Conservation (phyloP, 1,284 basidiomycete species). For the Wallemia ichthyophaga region DNA sequence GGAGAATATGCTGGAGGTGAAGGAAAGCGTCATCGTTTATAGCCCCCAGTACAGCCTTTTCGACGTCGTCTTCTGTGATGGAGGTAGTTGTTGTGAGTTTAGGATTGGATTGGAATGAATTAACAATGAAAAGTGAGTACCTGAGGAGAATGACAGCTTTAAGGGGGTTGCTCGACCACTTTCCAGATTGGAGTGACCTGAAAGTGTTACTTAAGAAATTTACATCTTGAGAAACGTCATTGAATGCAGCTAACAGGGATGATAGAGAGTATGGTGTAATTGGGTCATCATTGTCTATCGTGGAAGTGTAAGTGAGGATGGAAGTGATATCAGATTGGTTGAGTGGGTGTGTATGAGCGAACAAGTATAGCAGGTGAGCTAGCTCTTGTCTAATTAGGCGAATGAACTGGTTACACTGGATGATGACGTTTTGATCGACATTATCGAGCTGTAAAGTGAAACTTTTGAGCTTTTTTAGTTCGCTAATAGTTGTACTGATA, state of each 20-base stretch:
- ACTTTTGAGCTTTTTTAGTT: slow-evolving; percentile 25
- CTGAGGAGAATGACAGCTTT: not conserved
- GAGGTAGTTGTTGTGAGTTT: slow-evolving; percentile 4
- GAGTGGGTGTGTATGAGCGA: slow-evolving; percentile 33
- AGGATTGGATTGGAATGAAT: slow-evolving; percentile 14
- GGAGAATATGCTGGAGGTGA: slow-evolving; percentile 17
- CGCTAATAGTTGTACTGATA: not conserved
- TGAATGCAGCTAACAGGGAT: slow-evolving; percentile 33
- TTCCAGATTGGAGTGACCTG: slow-evolving; percentile 9
- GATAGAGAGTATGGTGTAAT: slow-evolving; percentile 42
- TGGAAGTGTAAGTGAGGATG: slow-evolving; percentile 31
- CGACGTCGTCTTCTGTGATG: slow-evolving; percentile 7
- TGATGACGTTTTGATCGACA: slow-evolving; percentile 32
- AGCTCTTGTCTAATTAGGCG: slow-evolving; percentile 37
- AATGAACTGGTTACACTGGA: slow-evolving; percentile 34
- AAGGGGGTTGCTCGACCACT: slow-evolving; percentile 6
- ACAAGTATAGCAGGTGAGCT: slow-evolving; percentile 27
- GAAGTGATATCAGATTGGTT: slow-evolving; percentile 27
- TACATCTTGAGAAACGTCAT: slow-evolving; percentile 23
- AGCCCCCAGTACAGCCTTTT: slow-evolving; percentile 2
- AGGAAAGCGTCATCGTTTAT: slow-evolving; percentile 1
- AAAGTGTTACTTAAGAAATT: slow-evolving; percentile 6
- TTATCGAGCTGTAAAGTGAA: slow-evolving; percentile 17
- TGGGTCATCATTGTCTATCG: slow-evolving; percentile 28
- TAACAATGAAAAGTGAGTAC: slow-evolving; percentile 4